Evolutionary conservation across 192 early-diverging fungal genomes (phyloP).

Genomic region (Chytriomyces sp.): DNA sequence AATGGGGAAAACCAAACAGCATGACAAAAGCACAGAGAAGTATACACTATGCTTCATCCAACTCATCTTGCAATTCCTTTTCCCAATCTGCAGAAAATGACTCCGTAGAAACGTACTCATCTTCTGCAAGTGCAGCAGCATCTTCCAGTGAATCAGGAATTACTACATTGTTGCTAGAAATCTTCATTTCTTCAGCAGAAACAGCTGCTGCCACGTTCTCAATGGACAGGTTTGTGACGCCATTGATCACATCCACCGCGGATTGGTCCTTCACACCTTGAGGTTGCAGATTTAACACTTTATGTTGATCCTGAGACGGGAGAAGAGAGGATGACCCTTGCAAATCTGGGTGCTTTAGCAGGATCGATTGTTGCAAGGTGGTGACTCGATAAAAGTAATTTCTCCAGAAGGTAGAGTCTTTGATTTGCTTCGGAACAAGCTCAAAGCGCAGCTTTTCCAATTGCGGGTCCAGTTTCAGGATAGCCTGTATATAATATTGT

Average conservation of each 20-base stretch:
- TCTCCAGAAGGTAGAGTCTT: slow-evolving; percentile 66
- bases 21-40: too few relatives aligned
- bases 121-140: background rate
- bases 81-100: slow-evolving; percentile 36
- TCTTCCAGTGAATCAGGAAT: slow-evolving; percentile 24
- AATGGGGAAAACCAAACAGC: too few relatives aligned
- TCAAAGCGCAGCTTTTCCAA: slow-evolving; percentile 67
- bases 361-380: slow-evolving; percentile 31
- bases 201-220: background rate
- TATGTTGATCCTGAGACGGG: background rate
- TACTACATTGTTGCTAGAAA: background rate
- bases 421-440: slow-evolving; percentile 65
- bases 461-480: slow-evolving; percentile 56
- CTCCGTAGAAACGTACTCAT: slow-evolving; percentile 19
- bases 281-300: background rate
- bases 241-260: background rate
- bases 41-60: slow-evolving; percentile 30
- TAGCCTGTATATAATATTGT: slow-evolving; percentile 41
- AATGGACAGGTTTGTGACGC: background rate
- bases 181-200: background rate
- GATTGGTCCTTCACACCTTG: background rate
- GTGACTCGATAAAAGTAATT: slow-evolving; percentile 73
- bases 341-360: background rate
- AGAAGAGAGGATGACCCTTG: background rate
- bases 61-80: slow-evolving; percentile 28